Percentiles rank a stretch among this genome's conserved stretches.
These are phyloP conservation scores for Cokeromyces recurvatus DNA, from an alignment of 371 early-diverging fungal species.

Conservation along the genomic window DNA sequence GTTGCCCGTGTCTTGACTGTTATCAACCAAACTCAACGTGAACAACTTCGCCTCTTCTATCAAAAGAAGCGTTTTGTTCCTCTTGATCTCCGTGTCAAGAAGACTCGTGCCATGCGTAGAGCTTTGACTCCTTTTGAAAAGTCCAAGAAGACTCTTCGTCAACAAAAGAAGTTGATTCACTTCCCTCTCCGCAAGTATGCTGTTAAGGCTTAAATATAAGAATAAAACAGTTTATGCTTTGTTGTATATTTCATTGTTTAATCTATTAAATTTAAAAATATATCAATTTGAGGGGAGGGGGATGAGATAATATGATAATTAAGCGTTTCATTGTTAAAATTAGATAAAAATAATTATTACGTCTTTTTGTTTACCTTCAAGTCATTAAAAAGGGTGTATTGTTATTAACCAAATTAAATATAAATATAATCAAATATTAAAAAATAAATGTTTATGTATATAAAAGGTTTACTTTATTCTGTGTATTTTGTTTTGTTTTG, in stretches of 20 bases:
- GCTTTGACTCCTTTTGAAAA: constrained; percentile 79
- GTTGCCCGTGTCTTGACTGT: constrained; percentile 94
- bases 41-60: constrained; percentile 78
- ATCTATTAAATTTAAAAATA: too few species aligned
- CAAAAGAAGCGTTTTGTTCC: constrained; percentile 89
- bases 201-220: constrained; percentile 72
- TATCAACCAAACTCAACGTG: constrained; percentile 88
- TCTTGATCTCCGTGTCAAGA: constrained; percentile 92
- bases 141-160: constrained; percentile 67
- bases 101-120: constrained; percentile 96
- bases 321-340: background rate
- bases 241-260: background rate
- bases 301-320: too few species aligned
- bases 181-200: constrained; percentile 87
- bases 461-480: too few species aligned
- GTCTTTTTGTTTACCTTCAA: background rate
- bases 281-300: background rate
- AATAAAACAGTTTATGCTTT: too few species aligned
- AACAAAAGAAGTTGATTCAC: constrained; percentile 80
- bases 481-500: too few species aligned
- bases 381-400: background rate
- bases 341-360: background rate
- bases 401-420: background rate
- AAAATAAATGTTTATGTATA: background rate
- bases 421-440: background rate